Base-by-base conservation (phyloP, 1,284 basidiomycete species). In the Cutaneotrichosporon sp. region DNA sequence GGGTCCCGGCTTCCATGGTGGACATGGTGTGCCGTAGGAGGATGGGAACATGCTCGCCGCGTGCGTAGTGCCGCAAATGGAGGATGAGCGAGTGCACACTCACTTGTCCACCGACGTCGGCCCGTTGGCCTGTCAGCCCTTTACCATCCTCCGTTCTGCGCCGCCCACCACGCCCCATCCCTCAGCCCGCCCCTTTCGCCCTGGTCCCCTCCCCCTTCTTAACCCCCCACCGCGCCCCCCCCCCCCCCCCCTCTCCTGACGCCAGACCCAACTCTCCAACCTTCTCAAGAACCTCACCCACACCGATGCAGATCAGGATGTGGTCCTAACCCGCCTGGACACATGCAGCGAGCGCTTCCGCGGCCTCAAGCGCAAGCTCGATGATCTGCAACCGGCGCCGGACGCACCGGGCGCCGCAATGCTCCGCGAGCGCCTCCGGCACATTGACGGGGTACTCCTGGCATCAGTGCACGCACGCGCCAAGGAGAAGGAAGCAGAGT, bases 331-430 rank as follows among this genome's bases (percentile, higher is more conserved):
- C 26, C 77, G 75, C 65, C 60, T 81, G 5, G 77, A 74, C 57
- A 67, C 67, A 10, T 72, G 72, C 5, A 59, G 56, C 2, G 80
- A 81, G 26, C 68, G 79, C 16, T 67, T 76, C 14, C 72, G 71
- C 38, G 77, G 77, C 0, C 67, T 82, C n/a, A 82, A 81, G 69
- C 73, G 80, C 32, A 82, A 82, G 74, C 79, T 81, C 32, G 67
- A 68, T 53, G 67, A 68, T 38, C 62, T 68, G 30, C 67, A 68
- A 62, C 64, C 64, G 4, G 57, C 59, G 8, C 46, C 64, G 5
- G 50, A 26, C 7, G 56, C 61, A 1, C 57, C 40, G 18, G 61
- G 60, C 26, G 50, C 58, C 9, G 51, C 31, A 11, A 57, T 61
- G 14, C 57, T 68, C 5, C 64, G 64, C 40, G 67, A 68, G 38